Base-by-base conservation (phyloP, 2,329 filamentous ascomycete species). In the Colletotrichum abscissum region DNA sequence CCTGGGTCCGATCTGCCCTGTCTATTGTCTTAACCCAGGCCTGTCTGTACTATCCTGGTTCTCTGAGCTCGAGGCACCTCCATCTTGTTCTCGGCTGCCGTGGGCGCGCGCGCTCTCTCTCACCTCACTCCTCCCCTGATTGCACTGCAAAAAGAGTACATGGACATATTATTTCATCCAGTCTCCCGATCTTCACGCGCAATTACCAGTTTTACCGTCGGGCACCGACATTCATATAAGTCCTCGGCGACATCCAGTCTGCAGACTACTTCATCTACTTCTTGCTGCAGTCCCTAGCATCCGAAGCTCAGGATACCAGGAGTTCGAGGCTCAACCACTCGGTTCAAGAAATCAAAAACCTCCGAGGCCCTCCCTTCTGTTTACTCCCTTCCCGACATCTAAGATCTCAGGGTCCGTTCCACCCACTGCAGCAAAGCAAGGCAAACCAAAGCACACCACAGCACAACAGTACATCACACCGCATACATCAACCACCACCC, bases 131-230 rank as follows among this genome's bases (percentile, higher is more conserved):
- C 59, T 46, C 22, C 59, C 22, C 35, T 28, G 30, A 46, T 46
- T 63, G 46, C 60, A 5, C 60, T 49, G 59, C 60, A 52, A 42
- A 28, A 24, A 52, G 46, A 64, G 46, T 64, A 26, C 62, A 58
- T 28, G 46, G 52, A n/a, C 62, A 58, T 28, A 58, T 69, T 28
- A 63, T 69, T 69, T 72, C 69, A 38, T 72, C 69, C 65, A 72
- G 69, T 69, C 38, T 69, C 54, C 65, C 69, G 59, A 72, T 69
- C 66, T 69, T 72, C 64, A 63, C 69, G 52, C 22, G 19, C 65
- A 69, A 72, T 64, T 72, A 72, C 59, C 69, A 72, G 69, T 54
- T 72, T 52, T 72, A 49, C 69, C 69, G 69, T 72, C 65, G 66
- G 66, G 66, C 69, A 69, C 66, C 69, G 69, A 72, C 66, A 64